Conservation (phyloP, 345 rosid species). For the Eucalyptus cladocalyx region DNA sequence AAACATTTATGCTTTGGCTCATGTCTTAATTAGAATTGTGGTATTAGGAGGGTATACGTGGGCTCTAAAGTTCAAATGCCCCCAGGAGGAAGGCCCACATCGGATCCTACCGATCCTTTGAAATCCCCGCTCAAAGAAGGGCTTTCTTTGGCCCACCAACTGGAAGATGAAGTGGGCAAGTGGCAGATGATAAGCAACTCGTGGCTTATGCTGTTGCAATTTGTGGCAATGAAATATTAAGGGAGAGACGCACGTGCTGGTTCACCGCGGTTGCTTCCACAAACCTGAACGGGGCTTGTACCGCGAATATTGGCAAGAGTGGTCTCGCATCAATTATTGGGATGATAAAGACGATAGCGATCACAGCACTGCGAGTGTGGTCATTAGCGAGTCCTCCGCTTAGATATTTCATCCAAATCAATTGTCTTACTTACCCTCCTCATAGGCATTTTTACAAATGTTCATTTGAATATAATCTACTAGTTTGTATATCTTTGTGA, state of each 20-base stretch:
- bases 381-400: not conserved
- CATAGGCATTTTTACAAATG: not conserved
- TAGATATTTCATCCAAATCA: not conserved
- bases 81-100: not conserved
- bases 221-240: not conserved
- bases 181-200: accelerated
- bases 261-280: not conserved
- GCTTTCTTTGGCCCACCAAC: accelerated
- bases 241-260: not conserved
- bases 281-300: not conserved
- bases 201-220: not conserved
- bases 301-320: not conserved
- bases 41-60: not conserved
- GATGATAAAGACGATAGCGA: no score
- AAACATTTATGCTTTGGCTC: not conserved
- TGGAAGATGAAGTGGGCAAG: not conserved
- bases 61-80: not conserved
- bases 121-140: not conserved
- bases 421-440: no score
- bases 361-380: no score
- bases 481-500: not conserved
- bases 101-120: accelerated
- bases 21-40: not conserved
- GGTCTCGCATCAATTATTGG: no score
- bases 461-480: not conserved